Conservation (phyloP, 2,329 filamentous ascomycete species). For the Mycosphaerella sp. region DNA sequence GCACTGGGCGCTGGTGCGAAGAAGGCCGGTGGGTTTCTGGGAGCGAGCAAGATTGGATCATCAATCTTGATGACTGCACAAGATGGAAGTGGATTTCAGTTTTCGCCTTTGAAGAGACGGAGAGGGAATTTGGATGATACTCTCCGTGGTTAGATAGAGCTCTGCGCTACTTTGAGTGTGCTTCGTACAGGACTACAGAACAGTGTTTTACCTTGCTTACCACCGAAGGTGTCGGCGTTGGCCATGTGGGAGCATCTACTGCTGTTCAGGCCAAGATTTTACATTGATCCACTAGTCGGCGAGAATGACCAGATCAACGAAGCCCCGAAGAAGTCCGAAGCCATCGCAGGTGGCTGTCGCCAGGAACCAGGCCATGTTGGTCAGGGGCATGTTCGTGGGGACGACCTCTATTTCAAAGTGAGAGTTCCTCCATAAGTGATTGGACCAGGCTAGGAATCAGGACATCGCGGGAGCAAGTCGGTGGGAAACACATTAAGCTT, state of each 20-base stretch:
- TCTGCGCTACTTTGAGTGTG: not conserved
- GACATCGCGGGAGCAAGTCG: too few species aligned
- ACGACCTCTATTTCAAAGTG: too few species aligned
- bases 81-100: constrained; percentile 36
- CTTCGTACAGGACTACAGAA: constrained; percentile 8
- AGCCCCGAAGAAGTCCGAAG: not conserved
- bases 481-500: too few species aligned
- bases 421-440: too few species aligned
- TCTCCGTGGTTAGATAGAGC: constrained; percentile 22
- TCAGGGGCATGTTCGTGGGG: not conserved
- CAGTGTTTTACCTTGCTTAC: constrained; percentile 1
- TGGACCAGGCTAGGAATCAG: too few species aligned
- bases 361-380: not conserved
- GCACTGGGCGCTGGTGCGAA: constrained; percentile 26
- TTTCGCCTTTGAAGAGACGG: constrained; percentile 35
- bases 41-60: constrained; percentile 25
- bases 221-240: not conserved
- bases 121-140: constrained; percentile 33
- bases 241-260: not conserved
- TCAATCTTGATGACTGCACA: constrained; percentile 28
- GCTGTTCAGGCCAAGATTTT: not conserved
- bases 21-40: constrained; percentile 27
- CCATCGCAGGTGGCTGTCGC: not conserved
- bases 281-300: not conserved
- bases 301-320: not conserved